These are phyloP conservation scores for Euphorbia celastroides DNA, from an alignment of 441 rosid species.

Conservation along the genomic window DNA sequence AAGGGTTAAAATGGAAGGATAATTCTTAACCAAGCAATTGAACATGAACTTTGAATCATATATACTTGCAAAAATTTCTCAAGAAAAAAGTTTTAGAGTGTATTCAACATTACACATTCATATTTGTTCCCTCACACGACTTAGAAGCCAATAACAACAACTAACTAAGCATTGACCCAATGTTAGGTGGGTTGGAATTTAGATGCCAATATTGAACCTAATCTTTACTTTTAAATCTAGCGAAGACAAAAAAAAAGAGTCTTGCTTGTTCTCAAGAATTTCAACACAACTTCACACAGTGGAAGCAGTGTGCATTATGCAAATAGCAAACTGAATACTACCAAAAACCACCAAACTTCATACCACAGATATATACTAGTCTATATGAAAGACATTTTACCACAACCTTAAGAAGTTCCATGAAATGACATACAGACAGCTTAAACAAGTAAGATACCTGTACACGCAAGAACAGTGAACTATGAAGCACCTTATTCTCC, in stretches of 20 bases:
- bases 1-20: background rate
- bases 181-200: no score
- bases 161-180: no score
- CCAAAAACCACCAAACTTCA: background rate
- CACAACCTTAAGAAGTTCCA: background rate
- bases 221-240: no score
- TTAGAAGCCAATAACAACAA: no score
- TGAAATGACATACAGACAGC: background rate
- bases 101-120: no score
- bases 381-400: background rate
- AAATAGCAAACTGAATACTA: background rate
- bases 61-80: background rate
- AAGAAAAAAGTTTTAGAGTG: background rate
- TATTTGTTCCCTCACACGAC: no score
- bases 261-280: no score
- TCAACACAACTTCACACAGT: background rate
- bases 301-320: background rate
- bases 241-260: no score
- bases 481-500: constrained; percentile 94
- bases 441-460: constrained; percentile 44
- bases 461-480: constrained; percentile 58
- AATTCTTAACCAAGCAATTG: background rate
- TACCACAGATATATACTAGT: background rate
- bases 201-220: no score
- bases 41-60: background rate